phyloP scores from a whole-genome alignment of 2,329 filamentous ascomycete genomes.

The Lasiodiplodia hormozganensis region DNA sequence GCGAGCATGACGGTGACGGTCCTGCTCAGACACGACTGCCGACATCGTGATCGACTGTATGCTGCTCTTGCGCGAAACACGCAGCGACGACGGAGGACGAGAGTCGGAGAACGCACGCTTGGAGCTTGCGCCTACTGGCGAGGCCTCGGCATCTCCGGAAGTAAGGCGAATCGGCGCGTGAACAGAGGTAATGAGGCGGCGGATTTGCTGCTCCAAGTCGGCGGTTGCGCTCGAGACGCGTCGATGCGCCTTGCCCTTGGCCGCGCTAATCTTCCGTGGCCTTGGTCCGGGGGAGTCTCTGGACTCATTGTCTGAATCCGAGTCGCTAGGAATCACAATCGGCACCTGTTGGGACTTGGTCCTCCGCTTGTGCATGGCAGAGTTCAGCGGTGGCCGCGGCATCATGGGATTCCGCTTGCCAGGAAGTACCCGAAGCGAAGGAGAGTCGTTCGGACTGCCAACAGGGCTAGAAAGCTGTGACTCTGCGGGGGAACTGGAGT shows the following conservation, averaged over 20 bases:
- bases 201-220: slow-evolving; percentile 80
- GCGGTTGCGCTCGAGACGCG: slow-evolving; percentile 53
- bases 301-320: slow-evolving; percentile 18
- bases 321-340: slow-evolving; percentile 10
- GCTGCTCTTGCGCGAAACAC: slow-evolving; percentile 7
- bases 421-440: slow-evolving; percentile 41
- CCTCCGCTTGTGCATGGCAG: slow-evolving; percentile 49
- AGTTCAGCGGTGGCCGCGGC: slow-evolving; percentile 51
- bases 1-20: slow-evolving; percentile 40
- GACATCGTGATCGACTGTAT: slow-evolving; percentile 40
- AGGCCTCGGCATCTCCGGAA: slow-evolving; percentile 46
- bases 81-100: slow-evolving; percentile 25
- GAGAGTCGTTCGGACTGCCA: slow-evolving; percentile 42
- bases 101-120: slow-evolving; percentile 23
- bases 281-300: not conserved
- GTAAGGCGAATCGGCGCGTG: slow-evolving; percentile 80
- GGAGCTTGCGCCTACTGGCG: slow-evolving; percentile 6
- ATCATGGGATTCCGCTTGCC: slow-evolving; percentile 36
- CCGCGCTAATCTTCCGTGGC: not conserved
- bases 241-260: slow-evolving; percentile 7
- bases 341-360: slow-evolving; percentile 16
- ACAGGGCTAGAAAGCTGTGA: slow-evolving; percentile 29
- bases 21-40: slow-evolving; percentile 44
- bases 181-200: slow-evolving; percentile 76
- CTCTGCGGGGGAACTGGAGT: not conserved